Conservation (phyloP, 148 eudicot genomes). For the Drosera capensis region DNA sequence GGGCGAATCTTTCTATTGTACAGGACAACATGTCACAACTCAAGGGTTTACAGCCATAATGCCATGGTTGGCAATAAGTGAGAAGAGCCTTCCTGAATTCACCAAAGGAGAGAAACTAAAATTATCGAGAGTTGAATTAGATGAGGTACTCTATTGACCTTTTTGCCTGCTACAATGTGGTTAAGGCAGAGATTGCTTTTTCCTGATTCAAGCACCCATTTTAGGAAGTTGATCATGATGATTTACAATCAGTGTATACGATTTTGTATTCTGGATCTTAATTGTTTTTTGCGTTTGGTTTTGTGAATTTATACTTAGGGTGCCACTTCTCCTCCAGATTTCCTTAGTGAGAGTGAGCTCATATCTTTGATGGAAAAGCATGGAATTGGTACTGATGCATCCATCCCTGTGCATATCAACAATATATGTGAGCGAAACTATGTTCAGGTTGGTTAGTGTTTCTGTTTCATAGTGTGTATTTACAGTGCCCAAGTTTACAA, state of each 20-base stretch:
- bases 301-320: conserved; percentile 33
- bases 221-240: too few relatives aligned
- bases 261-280: conserved; percentile 1
- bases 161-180: not conserved
- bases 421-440: conserved; percentile 95
- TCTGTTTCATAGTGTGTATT: not conserved
- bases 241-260: too few relatives aligned
- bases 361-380: conserved; percentile 96
- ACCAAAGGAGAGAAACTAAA: conserved; percentile 61
- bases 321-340: conserved; percentile 69
- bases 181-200: too few relatives aligned
- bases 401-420: conserved; percentile 90
- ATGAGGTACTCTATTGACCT: conserved; percentile 42
- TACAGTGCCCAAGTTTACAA: too few relatives aligned
- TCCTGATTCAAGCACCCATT: too few relatives aligned
- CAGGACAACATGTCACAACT: conserved; percentile 51
- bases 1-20: conserved; percentile 66
- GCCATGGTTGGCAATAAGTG: conserved; percentile 85
- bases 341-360: conserved; percentile 82
- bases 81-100: conserved; percentile 73
- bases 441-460: conserved; percentile 52
- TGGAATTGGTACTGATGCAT: conserved; percentile 97
- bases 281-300: conserved; percentile 1
- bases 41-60: conserved; percentile 74
- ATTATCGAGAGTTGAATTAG: conserved; percentile 53